phyloP scores from a whole-genome alignment of 1,284 basidiomycete species.

The Leccinum olivaceoglutinosum region DNA sequence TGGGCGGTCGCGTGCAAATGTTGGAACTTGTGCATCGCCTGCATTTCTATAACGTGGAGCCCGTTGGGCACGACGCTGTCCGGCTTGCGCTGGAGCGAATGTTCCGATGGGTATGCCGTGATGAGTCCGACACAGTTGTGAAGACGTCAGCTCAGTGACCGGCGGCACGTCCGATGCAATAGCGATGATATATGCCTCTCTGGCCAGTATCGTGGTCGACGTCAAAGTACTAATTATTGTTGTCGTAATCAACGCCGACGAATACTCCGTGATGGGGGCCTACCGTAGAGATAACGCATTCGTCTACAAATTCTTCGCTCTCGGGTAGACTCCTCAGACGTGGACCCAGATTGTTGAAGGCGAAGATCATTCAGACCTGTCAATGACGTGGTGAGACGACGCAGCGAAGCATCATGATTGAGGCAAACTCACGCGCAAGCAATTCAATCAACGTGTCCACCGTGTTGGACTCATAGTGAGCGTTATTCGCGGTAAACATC shows the following conservation, averaged over 20 bases:
- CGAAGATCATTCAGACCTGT: too few relatives aligned
- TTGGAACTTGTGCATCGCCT: slow-evolving; percentile 95
- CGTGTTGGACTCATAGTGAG: too few relatives aligned
- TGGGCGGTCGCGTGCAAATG: slow-evolving; percentile 91
- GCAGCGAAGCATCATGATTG: too few relatives aligned
- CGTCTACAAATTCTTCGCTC: too few relatives aligned
- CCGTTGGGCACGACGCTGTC: slow-evolving; percentile 99
- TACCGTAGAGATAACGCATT: too few relatives aligned
- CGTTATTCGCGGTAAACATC: too few relatives aligned
- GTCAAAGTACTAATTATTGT: slow-evolving; percentile 98
- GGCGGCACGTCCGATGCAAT: slow-evolving; percentile 94
- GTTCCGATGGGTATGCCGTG: slow-evolving; percentile 95
- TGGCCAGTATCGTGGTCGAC: slow-evolving; percentile 99
- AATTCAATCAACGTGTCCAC: too few relatives aligned
- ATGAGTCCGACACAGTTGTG: slow-evolving; percentile 93
- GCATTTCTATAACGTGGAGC: slow-evolving; percentile 95
- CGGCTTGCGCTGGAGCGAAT: slow-evolving; percentile 94
- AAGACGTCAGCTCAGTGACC: slow-evolving; percentile 97
- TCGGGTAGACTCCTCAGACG: too few relatives aligned
- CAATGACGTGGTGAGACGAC: too few relatives aligned
- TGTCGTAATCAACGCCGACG: slow-evolving; percentile 89
- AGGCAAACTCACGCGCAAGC: too few relatives aligned
- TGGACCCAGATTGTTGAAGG: too few relatives aligned
- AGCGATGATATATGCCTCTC: slow-evolving; percentile 87
- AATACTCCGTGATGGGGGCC: too few relatives aligned